Percentiles rank a stretch among this genome's conserved stretches.
Evolutionary conservation across 768 basidiomycete species (phyloP).

Genomic region (Myochromella boudieri): DNA sequence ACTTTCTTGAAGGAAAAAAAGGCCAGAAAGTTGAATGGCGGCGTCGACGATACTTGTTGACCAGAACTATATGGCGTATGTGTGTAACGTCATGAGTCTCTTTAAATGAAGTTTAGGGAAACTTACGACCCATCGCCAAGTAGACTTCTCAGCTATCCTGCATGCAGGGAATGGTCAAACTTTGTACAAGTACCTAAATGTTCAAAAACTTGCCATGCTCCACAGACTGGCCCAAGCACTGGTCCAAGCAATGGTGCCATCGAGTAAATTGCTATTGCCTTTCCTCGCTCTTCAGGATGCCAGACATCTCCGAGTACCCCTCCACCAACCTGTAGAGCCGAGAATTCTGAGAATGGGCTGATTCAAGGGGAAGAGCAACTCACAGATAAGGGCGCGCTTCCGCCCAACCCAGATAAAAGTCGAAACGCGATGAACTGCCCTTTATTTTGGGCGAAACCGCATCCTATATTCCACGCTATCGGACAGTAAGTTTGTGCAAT

Average conservation of each 20-base stretch:
- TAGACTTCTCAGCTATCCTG: constrained; percentile 58
- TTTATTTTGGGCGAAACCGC: constrained; percentile 61
- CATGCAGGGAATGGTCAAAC: background rate
- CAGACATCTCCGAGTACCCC: constrained; percentile 67
- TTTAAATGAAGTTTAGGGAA: background rate
- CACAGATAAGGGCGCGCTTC: constrained; percentile 67
- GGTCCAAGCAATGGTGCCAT: constrained; percentile 68
- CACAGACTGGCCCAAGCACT: constrained; percentile 60
- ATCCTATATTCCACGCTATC: constrained; percentile 58
- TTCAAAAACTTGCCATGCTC: constrained; percentile 45
- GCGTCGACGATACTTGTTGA: constrained; percentile 60
- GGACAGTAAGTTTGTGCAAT: background rate
- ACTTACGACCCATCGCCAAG: constrained; percentile 74
- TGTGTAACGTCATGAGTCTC: background rate
- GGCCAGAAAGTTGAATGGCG: constrained; percentile 51
- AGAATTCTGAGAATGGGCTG: constrained; percentile 12
- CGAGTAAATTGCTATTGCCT: constrained; percentile 63
- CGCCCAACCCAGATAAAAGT: constrained; percentile 69
- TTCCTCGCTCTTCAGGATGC: constrained; percentile 59
- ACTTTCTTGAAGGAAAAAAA: constrained; percentile 67
- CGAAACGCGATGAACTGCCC: constrained; percentile 65
- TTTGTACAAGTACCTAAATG: background rate
- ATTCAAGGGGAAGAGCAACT: constrained; percentile 38
- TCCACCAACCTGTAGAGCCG: constrained; percentile 47
- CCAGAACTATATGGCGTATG: constrained; percentile 54